Conservation (phyloP, 2,329 filamentous ascomycete species). For the Colletotrichum abscissum region DNA sequence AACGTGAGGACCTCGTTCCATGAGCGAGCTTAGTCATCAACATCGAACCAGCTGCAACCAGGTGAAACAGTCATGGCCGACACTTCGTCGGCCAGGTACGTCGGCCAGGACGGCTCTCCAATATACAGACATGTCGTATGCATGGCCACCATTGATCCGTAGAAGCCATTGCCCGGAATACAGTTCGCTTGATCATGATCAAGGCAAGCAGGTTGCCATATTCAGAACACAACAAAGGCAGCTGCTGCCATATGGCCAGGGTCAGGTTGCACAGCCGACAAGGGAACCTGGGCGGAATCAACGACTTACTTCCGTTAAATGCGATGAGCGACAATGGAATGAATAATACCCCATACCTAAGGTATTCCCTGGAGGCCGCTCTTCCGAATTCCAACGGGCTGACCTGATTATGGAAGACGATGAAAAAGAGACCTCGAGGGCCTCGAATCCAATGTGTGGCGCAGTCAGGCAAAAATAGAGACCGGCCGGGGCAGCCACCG, state of each 20-base stretch:
- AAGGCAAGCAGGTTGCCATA: not conserved
- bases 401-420: not conserved
- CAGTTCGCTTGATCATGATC: too few species aligned
- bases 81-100: too few species aligned
- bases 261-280: not conserved
- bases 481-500: not conserved
- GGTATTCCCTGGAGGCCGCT: constrained; percentile 19
- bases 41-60: too few species aligned
- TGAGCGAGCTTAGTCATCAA: constrained; percentile 1
- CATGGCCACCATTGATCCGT: too few species aligned
- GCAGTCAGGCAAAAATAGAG: constrained; percentile 6
- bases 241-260: not conserved
- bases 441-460: constrained; percentile 11
- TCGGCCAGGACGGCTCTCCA: not conserved
- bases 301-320: not conserved
- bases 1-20: not conserved
- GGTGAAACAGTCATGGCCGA: not conserved
- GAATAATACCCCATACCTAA: not conserved
- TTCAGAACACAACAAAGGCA: not conserved
- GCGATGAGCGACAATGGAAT: not conserved
- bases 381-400: constrained; percentile 19
- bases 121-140: too few species aligned
- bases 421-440: not conserved
- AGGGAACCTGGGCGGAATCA: not conserved
- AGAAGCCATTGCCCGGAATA: too few species aligned